phyloP scores from a whole-genome alignment of 108 stramenopile genomes.

The Nitzschia sp. region DNA sequence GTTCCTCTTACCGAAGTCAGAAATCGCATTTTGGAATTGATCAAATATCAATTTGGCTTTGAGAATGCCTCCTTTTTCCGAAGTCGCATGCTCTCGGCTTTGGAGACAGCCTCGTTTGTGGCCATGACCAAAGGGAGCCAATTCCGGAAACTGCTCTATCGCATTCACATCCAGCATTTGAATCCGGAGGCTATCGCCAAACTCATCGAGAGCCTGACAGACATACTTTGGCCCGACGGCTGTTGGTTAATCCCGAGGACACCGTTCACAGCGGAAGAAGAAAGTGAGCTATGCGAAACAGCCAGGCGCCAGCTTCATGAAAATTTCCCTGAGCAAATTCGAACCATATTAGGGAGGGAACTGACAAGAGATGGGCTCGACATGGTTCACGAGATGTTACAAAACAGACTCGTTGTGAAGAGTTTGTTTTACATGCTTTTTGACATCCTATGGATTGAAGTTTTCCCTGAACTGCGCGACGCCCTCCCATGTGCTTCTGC shows the following conservation, averaged over 20 bases:
- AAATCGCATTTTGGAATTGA: conserved; percentile 63
- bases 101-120: conserved; percentile 78
- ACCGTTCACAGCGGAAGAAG: conserved; percentile 49
- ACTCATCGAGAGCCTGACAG: conserved; percentile 53
- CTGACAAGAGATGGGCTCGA: conserved; percentile 70
- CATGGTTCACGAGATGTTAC: conserved; percentile 82
- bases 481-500: conserved; percentile 62
- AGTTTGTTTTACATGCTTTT: conserved; percentile 86
- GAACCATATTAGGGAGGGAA: conserved; percentile 70
- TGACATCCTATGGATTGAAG: conserved; percentile 73
- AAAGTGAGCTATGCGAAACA: conserved; percentile 32
- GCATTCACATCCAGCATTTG: conserved; percentile 61
- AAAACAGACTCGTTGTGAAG: conserved; percentile 79
- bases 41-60: conserved; percentile 75
- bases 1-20: conserved; percentile 71
- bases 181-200: conserved; percentile 68
- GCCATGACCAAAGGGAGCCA: conserved; percentile 67
- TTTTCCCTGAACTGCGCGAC: conserved; percentile 84
- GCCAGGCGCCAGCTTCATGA: conserved; percentile 52
- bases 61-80: conserved; percentile 88
- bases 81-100: conserved; percentile 69
- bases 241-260: conserved; percentile 55
- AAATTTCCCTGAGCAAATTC: conserved; percentile 73
- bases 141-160: conserved; percentile 71
- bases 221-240: conserved; percentile 85